phyloP scores from a whole-genome alignment of 2,329 filamentous ascomycete genomes.

The Bipolaris victoriae region DNA sequence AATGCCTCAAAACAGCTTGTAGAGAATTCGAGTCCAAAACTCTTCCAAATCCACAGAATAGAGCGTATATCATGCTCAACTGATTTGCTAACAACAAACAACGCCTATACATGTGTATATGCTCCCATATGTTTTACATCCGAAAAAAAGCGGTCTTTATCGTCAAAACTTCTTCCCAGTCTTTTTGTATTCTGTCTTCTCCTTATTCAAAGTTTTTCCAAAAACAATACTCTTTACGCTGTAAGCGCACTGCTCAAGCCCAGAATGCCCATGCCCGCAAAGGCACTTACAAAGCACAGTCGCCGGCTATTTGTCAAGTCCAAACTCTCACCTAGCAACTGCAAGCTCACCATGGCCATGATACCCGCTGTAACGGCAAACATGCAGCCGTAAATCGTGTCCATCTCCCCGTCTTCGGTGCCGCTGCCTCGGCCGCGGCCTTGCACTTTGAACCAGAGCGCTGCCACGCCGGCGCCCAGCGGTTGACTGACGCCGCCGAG shows the following conservation, averaged over 20 bases:
- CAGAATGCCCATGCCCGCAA: conserved; percentile 85
- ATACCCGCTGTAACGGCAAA: conserved; percentile 92
- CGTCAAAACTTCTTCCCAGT: neutral
- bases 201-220: neutral
- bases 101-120: neutral
- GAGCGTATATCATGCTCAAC: too few relatives aligned
- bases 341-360: conserved; percentile 91
- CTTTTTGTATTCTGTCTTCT: neutral
- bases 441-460: conserved; percentile 81
- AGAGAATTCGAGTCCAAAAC: too few relatives aligned
- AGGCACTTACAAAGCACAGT: conserved; percentile 79
- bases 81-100: neutral
- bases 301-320: conserved; percentile 80
- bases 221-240: conserved; percentile 48
- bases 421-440: conserved; percentile 52
- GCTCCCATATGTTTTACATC: too few relatives aligned
- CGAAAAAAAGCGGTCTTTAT: too few relatives aligned
- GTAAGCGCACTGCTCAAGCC: conserved; percentile 85
- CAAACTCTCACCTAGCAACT: conserved; percentile 85
- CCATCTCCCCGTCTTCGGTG: conserved; percentile 59
- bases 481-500: conserved; percentile 89
- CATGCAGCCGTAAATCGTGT: conserved; percentile 74
- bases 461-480: conserved; percentile 81
- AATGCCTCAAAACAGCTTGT: too few relatives aligned
- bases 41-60: too few relatives aligned